Evolutionary conservation across 2,329 filamentous ascomycete genomes (phyloP).

Genomic region (Cylindrodendrum hubeiense): DNA sequence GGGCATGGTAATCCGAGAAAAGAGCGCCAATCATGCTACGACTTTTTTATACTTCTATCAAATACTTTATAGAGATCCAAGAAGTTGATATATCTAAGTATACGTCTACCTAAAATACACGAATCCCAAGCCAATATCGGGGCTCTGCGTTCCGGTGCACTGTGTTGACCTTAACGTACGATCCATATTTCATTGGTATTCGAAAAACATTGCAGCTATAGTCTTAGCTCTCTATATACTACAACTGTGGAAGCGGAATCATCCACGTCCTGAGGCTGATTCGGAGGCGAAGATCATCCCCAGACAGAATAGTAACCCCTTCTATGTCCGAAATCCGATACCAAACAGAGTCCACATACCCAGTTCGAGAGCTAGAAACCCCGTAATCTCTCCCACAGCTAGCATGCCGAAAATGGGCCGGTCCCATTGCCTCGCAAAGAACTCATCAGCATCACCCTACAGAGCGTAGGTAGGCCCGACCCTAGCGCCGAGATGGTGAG

Average conservation of each 20-base stretch:
- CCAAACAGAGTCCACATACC: slow-evolving; percentile 41
- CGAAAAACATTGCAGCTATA: background rate
- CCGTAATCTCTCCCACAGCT: slow-evolving; percentile 40
- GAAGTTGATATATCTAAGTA: no score
- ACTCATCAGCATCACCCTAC: slow-evolving; percentile 41
- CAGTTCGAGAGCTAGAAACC: slow-evolving; percentile 36
- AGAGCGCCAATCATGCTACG: no score
- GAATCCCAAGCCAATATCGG: no score
- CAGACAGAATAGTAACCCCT: slow-evolving; percentile 41
- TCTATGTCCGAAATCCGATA: slow-evolving; percentile 39
- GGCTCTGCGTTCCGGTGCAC: background rate
- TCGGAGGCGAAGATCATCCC: slow-evolving; percentile 26
- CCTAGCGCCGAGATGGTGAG: slow-evolving; percentile 38
- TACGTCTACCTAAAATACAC: no score
- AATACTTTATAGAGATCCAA: no score
- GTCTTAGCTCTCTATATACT: background rate
- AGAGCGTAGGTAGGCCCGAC: slow-evolving; percentile 42
- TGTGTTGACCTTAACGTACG: background rate
- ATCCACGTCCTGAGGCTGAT: slow-evolving; percentile 34
- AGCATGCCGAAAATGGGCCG: slow-evolving; percentile 43
- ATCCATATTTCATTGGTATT: no score
- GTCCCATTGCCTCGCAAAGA: slow-evolving; percentile 25
- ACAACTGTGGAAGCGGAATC: slow-evolving; percentile 10
- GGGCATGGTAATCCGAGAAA: background rate
- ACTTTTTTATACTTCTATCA: no score